phyloP scores from a whole-genome alignment of 2,329 filamentous ascomycete genomes.

The Claviceps africana region DNA sequence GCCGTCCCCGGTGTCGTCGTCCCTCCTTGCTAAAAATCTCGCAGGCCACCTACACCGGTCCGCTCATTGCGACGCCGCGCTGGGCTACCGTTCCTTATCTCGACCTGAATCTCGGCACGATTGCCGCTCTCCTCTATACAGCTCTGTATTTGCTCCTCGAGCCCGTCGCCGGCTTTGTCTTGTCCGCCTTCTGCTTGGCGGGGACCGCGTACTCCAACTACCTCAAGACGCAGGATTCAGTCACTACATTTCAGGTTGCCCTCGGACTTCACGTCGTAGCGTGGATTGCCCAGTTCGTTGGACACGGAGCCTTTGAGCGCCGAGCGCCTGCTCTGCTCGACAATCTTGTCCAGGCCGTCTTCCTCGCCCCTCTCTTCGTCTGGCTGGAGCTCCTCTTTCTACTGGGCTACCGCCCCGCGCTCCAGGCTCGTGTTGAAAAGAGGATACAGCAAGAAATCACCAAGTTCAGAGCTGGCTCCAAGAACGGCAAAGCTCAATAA shows the following conservation, averaged over 20 bases:
- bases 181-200: slow-evolving; percentile 63
- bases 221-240: slow-evolving; percentile 44
- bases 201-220: slow-evolving; percentile 65
- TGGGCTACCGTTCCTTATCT: slow-evolving; percentile 56
- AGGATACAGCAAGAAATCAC: slow-evolving; percentile 62
- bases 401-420: slow-evolving; percentile 76
- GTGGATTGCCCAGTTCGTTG: slow-evolving; percentile 85
- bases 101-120: slow-evolving; percentile 51
- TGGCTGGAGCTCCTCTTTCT: slow-evolving; percentile 91
- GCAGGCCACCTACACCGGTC: slow-evolving; percentile 48
- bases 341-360: slow-evolving; percentile 81
- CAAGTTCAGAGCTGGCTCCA: slow-evolving; percentile 52
- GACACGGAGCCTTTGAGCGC: slow-evolving; percentile 79
- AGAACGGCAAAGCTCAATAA: slow-evolving; percentile 38
- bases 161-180: slow-evolving; percentile 70
- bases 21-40: slow-evolving; percentile 2
- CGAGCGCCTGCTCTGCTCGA: slow-evolving; percentile 80
- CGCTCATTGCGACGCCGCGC: slow-evolving; percentile 48
- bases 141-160: slow-evolving; percentile 83
- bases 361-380: slow-evolving; percentile 89
- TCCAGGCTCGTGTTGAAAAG: slow-evolving; percentile 68
- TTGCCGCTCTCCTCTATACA: slow-evolving; percentile 53
- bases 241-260: slow-evolving; percentile 40
- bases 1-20: background rate
- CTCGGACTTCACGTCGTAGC: slow-evolving; percentile 54